A percentile compares a stretch with the other conserved stretches of the same genome.
phyloP scores from a whole-genome alignment of 2,329 filamentous ascomycete genomes.

The Beauveria medogensis region DNA sequence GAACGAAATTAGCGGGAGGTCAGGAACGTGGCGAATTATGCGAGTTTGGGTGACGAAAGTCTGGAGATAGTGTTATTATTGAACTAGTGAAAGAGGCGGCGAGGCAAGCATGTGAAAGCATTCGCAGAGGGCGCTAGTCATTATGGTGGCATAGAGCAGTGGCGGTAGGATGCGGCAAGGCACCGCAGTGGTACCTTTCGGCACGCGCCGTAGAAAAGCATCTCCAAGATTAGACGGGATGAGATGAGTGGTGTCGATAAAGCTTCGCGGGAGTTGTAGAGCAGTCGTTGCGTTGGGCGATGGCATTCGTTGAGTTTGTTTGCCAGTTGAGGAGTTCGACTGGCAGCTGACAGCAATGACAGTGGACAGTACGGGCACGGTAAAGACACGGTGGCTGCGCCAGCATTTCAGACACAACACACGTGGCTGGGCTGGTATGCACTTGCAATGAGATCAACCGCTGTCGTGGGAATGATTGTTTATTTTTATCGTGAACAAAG shows the following conservation, averaged over 20 bases:
- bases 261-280: neutral
- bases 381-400: neutral
- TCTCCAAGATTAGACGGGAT: neutral
- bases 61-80: slow-evolving; percentile 3
- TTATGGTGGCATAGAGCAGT: neutral
- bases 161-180: neutral
- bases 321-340: neutral
- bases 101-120: slow-evolving; percentile 6
- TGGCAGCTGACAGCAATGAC: neutral
- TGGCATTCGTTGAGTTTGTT: neutral
- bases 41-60: neutral
- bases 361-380: neutral
- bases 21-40: slow-evolving; percentile 8
- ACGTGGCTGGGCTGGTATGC: neutral
- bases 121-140: too few species aligned
- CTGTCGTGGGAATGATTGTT: neutral
- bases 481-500: neutral
- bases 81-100: neutral
- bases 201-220: neutral
- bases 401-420: neutral
- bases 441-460: neutral
- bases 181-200: neutral
- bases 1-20: neutral
- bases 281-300: neutral
- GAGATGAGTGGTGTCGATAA: neutral